Base-by-base conservation (phyloP, 257 asterid genomes). In the Ligustrum vulgare region DNA sequence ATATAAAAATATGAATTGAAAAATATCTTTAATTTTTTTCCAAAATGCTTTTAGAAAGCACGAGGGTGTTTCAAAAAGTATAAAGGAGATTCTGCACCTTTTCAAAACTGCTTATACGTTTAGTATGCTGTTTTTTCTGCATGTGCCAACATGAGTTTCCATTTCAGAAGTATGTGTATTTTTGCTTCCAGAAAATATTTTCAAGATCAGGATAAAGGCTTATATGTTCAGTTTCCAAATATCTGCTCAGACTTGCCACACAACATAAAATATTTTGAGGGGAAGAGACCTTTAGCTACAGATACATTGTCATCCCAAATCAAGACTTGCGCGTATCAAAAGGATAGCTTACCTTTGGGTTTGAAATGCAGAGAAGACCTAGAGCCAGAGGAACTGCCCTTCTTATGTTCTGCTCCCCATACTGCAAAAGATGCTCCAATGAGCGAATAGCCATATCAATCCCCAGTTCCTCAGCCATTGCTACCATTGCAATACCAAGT, bases 391-490 rank as follows among this genome's bases (percentile, higher is more conserved):
- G 99, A 69, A 95, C 94, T 32, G 96, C 97, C 85, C 87, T 88
- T 71, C 98, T 87, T 74, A 93, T 89, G 73, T 91, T 93, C 87
- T 89, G 96, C 79, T 92, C 99, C 6, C 99, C 99, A 71, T 92
- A 92, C 82, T 92, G 98, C 84, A 95, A 81, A 66, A 95, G 96
- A 80, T 95, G 99, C 87, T 95, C 99, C 72, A 95, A 78, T 23
- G 98, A 89, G 18, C 98, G 97, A 73, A 95, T 93, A 18, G 99
- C 98, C 99, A 95, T 95, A 74, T 95, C 99, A 69, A 82, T 78
- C 73, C 99, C 99, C 33, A 95, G 84, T 70, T 95, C 99, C 89
- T 95, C 99, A 60, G 92, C 97, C 98, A 95, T 95, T 78, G 98
- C 92, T 72, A 95, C 99, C 96, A 95, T 91, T 45, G 98, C 99